Conservation (phyloP, 2,329 filamentous ascomycete genomes). For the Botrytis medusae region DNA sequence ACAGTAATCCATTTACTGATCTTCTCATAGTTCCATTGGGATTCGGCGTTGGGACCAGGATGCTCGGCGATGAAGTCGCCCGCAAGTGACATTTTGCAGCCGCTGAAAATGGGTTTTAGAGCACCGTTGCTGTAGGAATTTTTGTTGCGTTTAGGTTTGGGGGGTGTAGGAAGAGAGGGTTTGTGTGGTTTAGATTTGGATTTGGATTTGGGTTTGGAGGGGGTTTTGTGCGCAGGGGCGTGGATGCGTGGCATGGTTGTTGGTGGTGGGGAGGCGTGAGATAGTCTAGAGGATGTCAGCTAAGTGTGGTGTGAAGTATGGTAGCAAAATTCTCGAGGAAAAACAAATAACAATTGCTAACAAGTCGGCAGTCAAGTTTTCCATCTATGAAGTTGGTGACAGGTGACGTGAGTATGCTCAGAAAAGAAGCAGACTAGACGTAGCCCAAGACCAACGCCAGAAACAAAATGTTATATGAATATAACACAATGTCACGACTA, state of each 20-base stretch:
- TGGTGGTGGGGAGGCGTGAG: background rate
- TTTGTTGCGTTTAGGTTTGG: background rate
- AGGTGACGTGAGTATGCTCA: background rate
- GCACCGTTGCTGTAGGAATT: conserved; percentile 19
- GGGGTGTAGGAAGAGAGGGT: background rate
- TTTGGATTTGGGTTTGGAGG: background rate
- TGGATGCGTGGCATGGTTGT: background rate
- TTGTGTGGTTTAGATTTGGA: background rate
- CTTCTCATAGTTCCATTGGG: conserved; percentile 47
- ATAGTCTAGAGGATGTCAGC: background rate
- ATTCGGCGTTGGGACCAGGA: conserved; percentile 1
- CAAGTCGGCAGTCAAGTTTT: background rate
- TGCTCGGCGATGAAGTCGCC: conserved; percentile 51
- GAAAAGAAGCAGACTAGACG: background rate
- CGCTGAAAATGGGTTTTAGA: conserved; percentile 48
- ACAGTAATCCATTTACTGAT: conserved; percentile 64
- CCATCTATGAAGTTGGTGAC: background rate
- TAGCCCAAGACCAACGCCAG: background rate
- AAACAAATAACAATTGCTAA: background rate
- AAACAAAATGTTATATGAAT: background rate
- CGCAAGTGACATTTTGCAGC: conserved; percentile 54
- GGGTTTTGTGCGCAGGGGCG: background rate
- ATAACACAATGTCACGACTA: background rate
- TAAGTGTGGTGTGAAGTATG: background rate
- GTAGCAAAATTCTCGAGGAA: background rate